Evolutionary conservation across 2,329 filamentous ascomycete genomes (phyloP).

Genomic region (Trichophyton equinum): DNA sequence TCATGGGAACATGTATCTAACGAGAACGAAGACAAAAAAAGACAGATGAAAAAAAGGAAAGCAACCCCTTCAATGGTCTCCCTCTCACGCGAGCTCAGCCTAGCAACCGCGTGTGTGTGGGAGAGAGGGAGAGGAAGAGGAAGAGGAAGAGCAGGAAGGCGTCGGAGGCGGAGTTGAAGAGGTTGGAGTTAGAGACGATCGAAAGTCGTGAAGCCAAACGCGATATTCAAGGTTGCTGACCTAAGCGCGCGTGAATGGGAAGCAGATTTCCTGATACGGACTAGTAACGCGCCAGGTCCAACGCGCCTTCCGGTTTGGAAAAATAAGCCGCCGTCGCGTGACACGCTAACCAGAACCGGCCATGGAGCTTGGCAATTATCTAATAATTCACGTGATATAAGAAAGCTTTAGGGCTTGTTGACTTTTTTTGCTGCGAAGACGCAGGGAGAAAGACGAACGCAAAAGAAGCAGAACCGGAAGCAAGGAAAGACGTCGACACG

Average conservation of each 20-base stretch:
- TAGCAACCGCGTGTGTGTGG: slow-evolving; percentile 1
- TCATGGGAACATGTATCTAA: neutral
- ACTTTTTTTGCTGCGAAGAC: neutral
- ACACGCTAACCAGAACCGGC: slow-evolving; percentile 5
- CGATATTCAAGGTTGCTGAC: slow-evolving; percentile 3
- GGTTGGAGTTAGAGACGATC: slow-evolving; percentile 4
- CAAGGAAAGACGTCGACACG: neutral
- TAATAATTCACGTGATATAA: neutral
- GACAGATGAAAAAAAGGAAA: neutral
- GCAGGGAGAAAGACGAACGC: neutral
- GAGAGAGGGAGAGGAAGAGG: neutral
- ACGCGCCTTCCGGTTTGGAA: slow-evolving; percentile 18
- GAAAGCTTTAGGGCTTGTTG: neutral
- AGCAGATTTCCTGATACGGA: neutral
- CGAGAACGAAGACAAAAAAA: neutral
- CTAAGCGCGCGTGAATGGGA: slow-evolving; percentile 4
- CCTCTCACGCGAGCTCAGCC: slow-evolving; percentile 5
- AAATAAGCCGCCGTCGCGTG: slow-evolving; percentile 5
- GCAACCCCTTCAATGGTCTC: neutral
- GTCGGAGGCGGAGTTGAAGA: slow-evolving; percentile 11
- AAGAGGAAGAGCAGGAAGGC: slow-evolving; percentile 11
- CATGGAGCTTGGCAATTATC: neutral
- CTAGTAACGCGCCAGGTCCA: slow-evolving; percentile 27
- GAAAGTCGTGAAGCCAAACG: slow-evolving; percentile 1
- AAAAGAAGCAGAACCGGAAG: neutral